Base-by-base conservation (phyloP, 352 stramenopile species). In the Pythium myriotylum region DNA sequence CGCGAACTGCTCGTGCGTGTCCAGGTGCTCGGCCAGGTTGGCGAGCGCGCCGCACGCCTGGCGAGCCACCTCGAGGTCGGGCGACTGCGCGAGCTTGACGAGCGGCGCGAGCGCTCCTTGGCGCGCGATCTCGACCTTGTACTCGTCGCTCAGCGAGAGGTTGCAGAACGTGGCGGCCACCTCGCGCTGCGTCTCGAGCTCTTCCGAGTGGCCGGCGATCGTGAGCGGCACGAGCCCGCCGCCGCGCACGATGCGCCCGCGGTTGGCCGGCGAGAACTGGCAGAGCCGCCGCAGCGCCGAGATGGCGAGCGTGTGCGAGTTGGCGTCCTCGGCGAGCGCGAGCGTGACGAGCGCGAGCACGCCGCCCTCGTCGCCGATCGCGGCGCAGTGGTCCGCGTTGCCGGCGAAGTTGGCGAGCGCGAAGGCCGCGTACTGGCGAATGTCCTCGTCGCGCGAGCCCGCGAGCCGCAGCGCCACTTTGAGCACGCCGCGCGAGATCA, bases 121-220 rank as follows among this genome's bases (percentile, higher is more conserved):
- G 24, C 71, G 76, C 20, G 96, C 90, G 24, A 98, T 94, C 48
- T 92, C 84, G 1, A 97, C 68, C 47, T 97, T 96, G 76, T 97
- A 94, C 60, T 96, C 88, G 62, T 96, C 81, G 47, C 86, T 97
- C 16, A 98, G 70, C 2, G 94, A 97, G 24, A 99, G 55, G 59
- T 97, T 98, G 63, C 88, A 98, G 33, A 98, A 86, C 17, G 90
- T 97, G 4, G 91, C 94, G 1, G 96, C 89, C 0, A 98, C 92
- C 68, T 99, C 96, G 39, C 92, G 79, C 67, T 98, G 91, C 19
- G 97, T 97, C 70, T 99, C 95, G n/a, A 97, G 73, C 49, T 98
- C 85, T 19, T 91, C 79, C 22, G 77, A 92, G 52, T 95, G 86
- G 1, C 86, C 88, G 19, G 91, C 92, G 35, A 86, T 81, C 3